phyloP scores from a whole-genome alignment of 345 rosid species.

The Pugionium cornutum region DNA sequence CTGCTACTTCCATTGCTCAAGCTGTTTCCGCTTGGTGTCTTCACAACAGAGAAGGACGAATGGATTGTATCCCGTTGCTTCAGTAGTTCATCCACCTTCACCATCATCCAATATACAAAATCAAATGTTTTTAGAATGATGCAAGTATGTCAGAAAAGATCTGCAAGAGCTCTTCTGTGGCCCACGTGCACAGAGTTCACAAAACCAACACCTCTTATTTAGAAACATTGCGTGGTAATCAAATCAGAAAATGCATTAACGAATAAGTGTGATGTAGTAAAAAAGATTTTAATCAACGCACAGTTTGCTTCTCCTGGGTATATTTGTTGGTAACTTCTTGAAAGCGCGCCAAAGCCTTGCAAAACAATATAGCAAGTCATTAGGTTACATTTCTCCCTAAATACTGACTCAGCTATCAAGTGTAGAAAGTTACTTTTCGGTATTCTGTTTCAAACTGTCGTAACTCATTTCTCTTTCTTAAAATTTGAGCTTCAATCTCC shows the following conservation, averaged over 20 bases:
- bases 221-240: slow-evolving; percentile 4
- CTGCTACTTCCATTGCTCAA: slow-evolving; percentile 68
- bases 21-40: slow-evolving; percentile 39
- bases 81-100: slow-evolving; percentile 86
- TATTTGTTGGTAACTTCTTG: slow-evolving; percentile 95
- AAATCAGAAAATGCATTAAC: background rate
- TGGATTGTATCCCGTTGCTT: slow-evolving; percentile 85
- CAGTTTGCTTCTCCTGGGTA: slow-evolving; percentile 87
- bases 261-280: background rate
- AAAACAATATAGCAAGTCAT: slow-evolving; percentile 29
- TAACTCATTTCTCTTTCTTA: slow-evolving; percentile 86
- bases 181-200: background rate
- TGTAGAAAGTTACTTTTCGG: slow-evolving; percentile 61
- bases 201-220: background rate
- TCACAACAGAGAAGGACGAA: slow-evolving; percentile 63
- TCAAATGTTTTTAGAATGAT: background rate
- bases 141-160: background rate
- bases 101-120: slow-evolving; percentile 21
- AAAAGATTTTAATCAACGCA: slow-evolving; percentile 41
- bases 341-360: slow-evolving; percentile 90
- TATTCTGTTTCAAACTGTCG: slow-evolving; percentile 96
- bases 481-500: slow-evolving; percentile 85
- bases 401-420: background rate
- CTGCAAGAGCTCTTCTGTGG: background rate
- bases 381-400: slow-evolving; percentile 14